Base-by-base conservation (phyloP, 257 asterid species). In the Przewalskia tangutica region DNA sequence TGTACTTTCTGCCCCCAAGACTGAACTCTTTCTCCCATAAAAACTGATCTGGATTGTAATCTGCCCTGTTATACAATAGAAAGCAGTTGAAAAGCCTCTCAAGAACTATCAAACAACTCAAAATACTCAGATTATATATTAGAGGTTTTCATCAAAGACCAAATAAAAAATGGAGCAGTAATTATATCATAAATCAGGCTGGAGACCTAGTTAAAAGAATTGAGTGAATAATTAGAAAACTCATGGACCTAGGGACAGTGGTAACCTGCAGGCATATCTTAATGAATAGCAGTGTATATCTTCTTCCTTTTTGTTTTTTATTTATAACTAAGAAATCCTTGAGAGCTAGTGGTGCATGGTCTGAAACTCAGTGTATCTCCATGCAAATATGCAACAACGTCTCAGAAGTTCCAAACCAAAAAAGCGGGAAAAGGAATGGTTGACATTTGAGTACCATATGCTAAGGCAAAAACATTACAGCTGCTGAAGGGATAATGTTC, bases 11-110 rank as follows among this genome's bases (percentile, higher is more conserved):
- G 79, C 97, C 97, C 4, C 91, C 97, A 64, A 96, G 97, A 68
- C 91, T 86, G 85, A 96, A 96, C 79, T 93, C 92, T 73, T 89
- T 93, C 86, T 93, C 98, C 99, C 98, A 94, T 64, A 96, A 88
- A 82, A 92, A 92, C 50, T 89, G 98, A 80, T 91, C 97, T 13
- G 98, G 99, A 86, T 91, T 90, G 89, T 93, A 94, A 75, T 96
- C 95, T 51, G 98, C 98, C 95, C 99, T 96, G 97, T 64, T 86
- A 71, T 73, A 83, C 60, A 55, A 88, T 68, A 80, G 77, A 73
- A 81, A 71, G 7, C 36, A 51, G 23, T 48, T 60, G 70, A 82
- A n/a, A 20, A 78, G 46, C 40, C 32, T 48, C 68, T 50, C 9
- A 66, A 54, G 20, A 73, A 48, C 44, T 54, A 77, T 50, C 48